Percentiles rank a stretch among this genome's conserved stretches.
These are phyloP conservation scores for Phytopythium chamaehyphon DNA, from an alignment of 352 stramenopile genomes.

Conservation along the genomic window DNA sequence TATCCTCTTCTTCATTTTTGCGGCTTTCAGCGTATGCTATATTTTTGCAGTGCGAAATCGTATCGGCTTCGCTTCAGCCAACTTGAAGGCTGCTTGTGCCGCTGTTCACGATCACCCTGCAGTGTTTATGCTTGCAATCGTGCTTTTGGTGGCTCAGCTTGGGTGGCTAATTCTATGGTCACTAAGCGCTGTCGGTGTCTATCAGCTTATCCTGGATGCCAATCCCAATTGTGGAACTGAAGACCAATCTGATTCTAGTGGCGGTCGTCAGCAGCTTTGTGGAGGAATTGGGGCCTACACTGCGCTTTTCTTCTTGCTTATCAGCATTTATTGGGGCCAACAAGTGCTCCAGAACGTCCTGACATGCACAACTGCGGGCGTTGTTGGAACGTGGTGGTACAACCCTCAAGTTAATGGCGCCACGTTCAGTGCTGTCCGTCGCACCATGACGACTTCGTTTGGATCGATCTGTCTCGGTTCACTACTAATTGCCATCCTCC, in stretches of 20 bases:
- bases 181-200: constrained; percentile 59
- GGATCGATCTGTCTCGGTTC: constrained; percentile 82
- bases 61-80: constrained; percentile 77
- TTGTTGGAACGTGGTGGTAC: constrained; percentile 85
- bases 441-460: constrained; percentile 76
- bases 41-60: constrained; percentile 76
- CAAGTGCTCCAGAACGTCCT: constrained; percentile 84
- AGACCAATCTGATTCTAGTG: constrained; percentile 23
- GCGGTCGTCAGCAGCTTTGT: constrained; percentile 42
- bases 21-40: constrained; percentile 80
- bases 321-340: constrained; percentile 83
- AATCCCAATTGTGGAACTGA: constrained; percentile 50
- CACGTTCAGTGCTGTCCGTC: constrained; percentile 66
- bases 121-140: constrained; percentile 66
- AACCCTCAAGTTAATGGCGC: constrained; percentile 49
- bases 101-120: constrained; percentile 49
- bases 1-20: constrained; percentile 54
- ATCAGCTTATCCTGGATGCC: constrained; percentile 61
- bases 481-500: constrained; percentile 81
- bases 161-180: constrained; percentile 73
- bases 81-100: constrained; percentile 70
- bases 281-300: constrained; percentile 53
- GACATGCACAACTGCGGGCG: constrained; percentile 72
- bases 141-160: constrained; percentile 66
- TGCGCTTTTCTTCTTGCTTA: constrained; percentile 75